phyloP scores from a whole-genome alignment of 768 basidiomycete genomes.

The Rhodosporidiobolus odoratus region DNA sequence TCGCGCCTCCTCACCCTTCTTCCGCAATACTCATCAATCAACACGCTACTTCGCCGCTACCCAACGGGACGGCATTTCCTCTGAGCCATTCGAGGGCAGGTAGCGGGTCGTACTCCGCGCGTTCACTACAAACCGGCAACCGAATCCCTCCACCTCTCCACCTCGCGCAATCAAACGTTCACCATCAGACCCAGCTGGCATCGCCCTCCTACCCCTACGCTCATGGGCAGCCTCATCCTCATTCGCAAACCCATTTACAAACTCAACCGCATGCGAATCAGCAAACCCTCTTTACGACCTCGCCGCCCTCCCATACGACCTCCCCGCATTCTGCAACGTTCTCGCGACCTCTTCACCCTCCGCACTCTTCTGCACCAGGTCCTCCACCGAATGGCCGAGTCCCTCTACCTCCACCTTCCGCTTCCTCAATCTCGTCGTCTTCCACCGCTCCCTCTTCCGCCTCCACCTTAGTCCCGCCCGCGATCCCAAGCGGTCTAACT shows the following conservation, averaged over 20 bases:
- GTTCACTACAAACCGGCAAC: conserved; percentile 17
- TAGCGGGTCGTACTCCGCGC: conserved; percentile 26
- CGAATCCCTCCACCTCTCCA: conserved; percentile 38
- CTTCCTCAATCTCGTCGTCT: too few species aligned
- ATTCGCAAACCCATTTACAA: too few species aligned
- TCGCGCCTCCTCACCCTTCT: background rate
- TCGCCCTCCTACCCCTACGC: background rate
- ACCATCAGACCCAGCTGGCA: conserved; percentile 16
- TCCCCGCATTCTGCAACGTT: conserved; percentile 47
- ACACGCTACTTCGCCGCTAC: background rate
- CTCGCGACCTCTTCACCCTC: conserved; percentile 47
- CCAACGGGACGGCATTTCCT: background rate
- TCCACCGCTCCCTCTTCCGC: too few species aligned
- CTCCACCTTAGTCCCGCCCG: background rate
- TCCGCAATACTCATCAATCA: background rate
- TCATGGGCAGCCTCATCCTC: too few species aligned
- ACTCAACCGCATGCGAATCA: conserved; percentile 46
- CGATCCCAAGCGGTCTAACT: background rate
- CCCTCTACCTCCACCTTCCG: background rate
- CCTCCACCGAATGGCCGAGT: conserved; percentile 14
- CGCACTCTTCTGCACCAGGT: background rate
- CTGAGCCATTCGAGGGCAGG: conserved; percentile 18
- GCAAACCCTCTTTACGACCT: conserved; percentile 43
- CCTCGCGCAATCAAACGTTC: conserved; percentile 41
- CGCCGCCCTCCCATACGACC: conserved; percentile 42